phyloP scores from a whole-genome alignment of 2,329 filamentous ascomycete genomes.

The Apiospora rasikravindrae region DNA sequence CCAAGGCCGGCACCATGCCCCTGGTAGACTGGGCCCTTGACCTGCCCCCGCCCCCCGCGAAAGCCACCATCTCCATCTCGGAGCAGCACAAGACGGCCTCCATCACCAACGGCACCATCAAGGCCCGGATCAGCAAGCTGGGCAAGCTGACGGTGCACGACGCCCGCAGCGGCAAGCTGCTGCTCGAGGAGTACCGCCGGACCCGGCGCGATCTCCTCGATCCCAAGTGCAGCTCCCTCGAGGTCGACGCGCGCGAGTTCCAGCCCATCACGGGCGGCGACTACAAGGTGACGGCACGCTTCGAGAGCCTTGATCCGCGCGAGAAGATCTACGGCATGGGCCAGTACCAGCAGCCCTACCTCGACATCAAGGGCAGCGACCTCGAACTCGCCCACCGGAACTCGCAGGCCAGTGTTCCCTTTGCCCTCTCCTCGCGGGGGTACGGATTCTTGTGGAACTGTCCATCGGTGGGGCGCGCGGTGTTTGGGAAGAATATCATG shows the following conservation, averaged over 20 bases:
- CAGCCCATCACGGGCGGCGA: slow-evolving; percentile 55
- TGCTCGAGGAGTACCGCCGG: slow-evolving; percentile 58
- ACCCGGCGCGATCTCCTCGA: slow-evolving; percentile 56
- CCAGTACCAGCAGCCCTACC: slow-evolving; percentile 68
- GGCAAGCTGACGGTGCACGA: slow-evolving; percentile 58
- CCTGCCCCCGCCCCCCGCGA: slow-evolving; percentile 28
- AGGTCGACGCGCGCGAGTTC: slow-evolving; percentile 63
- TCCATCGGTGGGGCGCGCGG: slow-evolving; percentile 63
- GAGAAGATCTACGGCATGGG: slow-evolving; percentile 74
- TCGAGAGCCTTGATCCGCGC: slow-evolving; percentile 56
- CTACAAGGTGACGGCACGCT: slow-evolving; percentile 62
- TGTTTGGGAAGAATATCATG: slow-evolving; percentile 65
- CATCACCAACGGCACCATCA: slow-evolving; percentile 55
- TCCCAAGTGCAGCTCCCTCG: slow-evolving; percentile 63
- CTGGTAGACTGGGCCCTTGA: slow-evolving; percentile 48
- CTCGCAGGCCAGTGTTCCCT: slow-evolving; percentile 69
- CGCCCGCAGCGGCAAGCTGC: slow-evolving; percentile 45
- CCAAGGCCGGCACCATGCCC: slow-evolving; percentile 44
- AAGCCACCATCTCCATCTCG: slow-evolving; percentile 26
- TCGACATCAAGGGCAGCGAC: slow-evolving; percentile 68
- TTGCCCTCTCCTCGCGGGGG: slow-evolving; percentile 62
- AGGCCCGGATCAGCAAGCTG: slow-evolving; percentile 48
- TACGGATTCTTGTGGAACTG: slow-evolving; percentile 74
- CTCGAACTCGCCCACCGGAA: slow-evolving; percentile 70
- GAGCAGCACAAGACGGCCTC: slow-evolving; percentile 39